Evolutionary conservation across 176 grass and related monocot species (phyloP), one percentile per base, ranked within the genome.

Genomic region (Aegilops speltoides): DNA sequence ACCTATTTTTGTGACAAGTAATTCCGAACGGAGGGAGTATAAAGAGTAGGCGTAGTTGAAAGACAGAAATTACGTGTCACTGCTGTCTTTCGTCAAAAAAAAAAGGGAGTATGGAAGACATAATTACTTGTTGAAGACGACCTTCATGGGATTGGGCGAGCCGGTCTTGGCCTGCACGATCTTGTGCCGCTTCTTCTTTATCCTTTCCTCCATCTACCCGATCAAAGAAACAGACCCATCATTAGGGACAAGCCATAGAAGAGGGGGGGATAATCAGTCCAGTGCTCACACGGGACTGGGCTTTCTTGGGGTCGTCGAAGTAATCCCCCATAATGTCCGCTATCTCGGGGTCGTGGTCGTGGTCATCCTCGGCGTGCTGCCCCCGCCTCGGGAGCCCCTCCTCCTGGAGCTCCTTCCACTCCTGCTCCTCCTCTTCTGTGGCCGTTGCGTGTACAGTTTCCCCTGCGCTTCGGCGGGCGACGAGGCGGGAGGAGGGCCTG

Each of bases 121-220:
- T n/a, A 28, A 87, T 94, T 93, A 98, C 93, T 98, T 98, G 84
- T 96, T 96, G 78, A 98, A 98, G 82, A 87, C 76, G 52, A 98
- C 88, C 70, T 92, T 92, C 84, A 90, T 92, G n/a, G 91, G 88
- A 11, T 89, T 86, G 11, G 86, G 28, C 7, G 96, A 95, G 16
- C 96, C 96, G 32, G 96, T 94, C 86, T 98, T 98, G 26, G 92
- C 66, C 46, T 98, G 96, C 86, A 98, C 70, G 43, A 98, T 94
- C 81, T 96, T 98, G 71, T 88, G 78, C 57, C 84, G 89, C 79
- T 98, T 98, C 82, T 91, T 95, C 66, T 88, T 92, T 88, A 98
- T 89, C 86, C 96, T 92, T 61, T 95, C 91, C 73, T 95, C 93
- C 69, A 98, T 84, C 96, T 98, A 86, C 46, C 64, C 37, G 15